These are phyloP conservation scores for Xylaria venustula DNA, from an alignment of 495 filamentous ascomycete species.

Conservation along the genomic window DNA sequence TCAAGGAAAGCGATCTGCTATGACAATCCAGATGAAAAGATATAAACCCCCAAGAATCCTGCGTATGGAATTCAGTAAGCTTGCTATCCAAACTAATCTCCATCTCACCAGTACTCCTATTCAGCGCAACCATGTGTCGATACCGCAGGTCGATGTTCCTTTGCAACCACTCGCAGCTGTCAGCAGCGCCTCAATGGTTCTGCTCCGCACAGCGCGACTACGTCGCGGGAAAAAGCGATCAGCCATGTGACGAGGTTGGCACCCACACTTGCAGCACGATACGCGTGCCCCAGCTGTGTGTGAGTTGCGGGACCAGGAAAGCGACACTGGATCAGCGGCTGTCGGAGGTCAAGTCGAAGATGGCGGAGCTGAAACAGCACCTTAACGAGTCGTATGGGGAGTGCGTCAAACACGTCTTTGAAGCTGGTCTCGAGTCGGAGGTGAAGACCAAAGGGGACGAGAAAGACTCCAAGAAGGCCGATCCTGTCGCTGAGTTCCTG, in stretches of 20 bases:
- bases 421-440: neutral
- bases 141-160: conserved; percentile 9
- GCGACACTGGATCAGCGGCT: neutral
- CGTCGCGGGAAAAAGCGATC: neutral
- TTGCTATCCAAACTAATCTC: too few species aligned
- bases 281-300: neutral
- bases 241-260: neutral
- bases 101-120: neutral
- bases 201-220: neutral
- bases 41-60: too few species aligned
- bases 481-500: conserved; percentile 5
- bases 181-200: neutral
- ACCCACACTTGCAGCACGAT: conserved; percentile 7
- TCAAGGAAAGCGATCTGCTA: too few species aligned
- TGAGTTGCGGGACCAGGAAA: neutral
- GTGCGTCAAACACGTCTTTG: neutral
- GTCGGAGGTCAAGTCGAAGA: neutral
- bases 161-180: conserved; percentile 7
- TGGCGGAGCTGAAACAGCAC: neutral
- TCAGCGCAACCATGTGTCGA: conserved; percentile 3
- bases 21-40: too few species aligned
- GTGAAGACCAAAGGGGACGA: neutral
- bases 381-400: neutral
- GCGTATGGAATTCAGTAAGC: too few species aligned
- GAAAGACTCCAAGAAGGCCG: neutral